Evolutionary conservation across 1,284 basidiomycete genomes (phyloP).

Genomic region (Cryptococcus jaspeensis): DNA sequence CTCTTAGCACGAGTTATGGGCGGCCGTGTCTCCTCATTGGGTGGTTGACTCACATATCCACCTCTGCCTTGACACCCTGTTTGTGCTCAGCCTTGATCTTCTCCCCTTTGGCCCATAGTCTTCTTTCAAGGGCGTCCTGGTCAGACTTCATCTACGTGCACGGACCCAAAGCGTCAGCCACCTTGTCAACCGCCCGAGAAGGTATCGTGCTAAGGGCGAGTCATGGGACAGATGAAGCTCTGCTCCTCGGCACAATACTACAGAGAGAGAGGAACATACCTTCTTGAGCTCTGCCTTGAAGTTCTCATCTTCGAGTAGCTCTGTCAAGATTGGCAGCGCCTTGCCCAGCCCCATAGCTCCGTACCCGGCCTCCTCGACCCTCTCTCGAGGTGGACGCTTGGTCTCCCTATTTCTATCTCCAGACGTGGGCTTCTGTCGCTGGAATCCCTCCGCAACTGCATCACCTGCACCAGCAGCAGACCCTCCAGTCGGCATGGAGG

Average conservation of each 20-base stretch:
- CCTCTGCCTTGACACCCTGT: slow-evolving; percentile 29
- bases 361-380: slow-evolving; percentile 18
- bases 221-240: too few species aligned
- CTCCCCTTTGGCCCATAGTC: slow-evolving; percentile 45
- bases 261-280: slow-evolving; percentile 19
- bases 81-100: slow-evolving; percentile 43
- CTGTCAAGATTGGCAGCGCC: slow-evolving; percentile 36
- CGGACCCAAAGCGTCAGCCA: slow-evolving; percentile 3
- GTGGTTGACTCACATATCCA: slow-evolving; percentile 30
- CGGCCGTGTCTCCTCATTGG: too few species aligned
- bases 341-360: slow-evolving; percentile 28
- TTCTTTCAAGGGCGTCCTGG: slow-evolving; percentile 41
- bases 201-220: too few species aligned
- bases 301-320: slow-evolving; percentile 33
- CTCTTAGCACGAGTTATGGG: not conserved
- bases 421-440: too few species aligned
- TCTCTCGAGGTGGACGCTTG: slow-evolving; percentile 5
- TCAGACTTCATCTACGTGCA: slow-evolving; percentile 44
- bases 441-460: not conserved
- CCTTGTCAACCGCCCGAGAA: too few species aligned
- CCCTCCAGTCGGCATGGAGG: too few species aligned
- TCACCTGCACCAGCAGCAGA: too few species aligned
- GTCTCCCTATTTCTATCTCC: not conserved
- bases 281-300: slow-evolving; percentile 40
- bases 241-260: too few species aligned